Evolutionary conservation across 306 rosid species (phyloP).

Genomic region (Medicago lupulina): DNA sequence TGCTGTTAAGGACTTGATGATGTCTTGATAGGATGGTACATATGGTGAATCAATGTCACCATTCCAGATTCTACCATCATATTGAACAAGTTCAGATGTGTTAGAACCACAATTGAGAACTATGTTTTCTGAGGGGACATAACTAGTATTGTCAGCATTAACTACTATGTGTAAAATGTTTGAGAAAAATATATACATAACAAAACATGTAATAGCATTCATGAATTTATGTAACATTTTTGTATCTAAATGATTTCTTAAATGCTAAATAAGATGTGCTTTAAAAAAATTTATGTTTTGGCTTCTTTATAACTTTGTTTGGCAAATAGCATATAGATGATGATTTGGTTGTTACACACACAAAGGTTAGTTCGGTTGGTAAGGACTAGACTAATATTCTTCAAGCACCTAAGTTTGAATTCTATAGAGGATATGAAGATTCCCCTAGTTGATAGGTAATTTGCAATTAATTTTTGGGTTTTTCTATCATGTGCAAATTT

Average conservation of each 20-base stretch:
- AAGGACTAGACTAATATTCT: no score
- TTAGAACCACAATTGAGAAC: slow-evolving; percentile 47
- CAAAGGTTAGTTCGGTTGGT: no score
- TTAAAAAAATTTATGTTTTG: neutral
- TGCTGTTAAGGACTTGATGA: slow-evolving; percentile 8
- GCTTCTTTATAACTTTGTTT: neutral
- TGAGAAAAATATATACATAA: neutral
- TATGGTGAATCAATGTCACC: slow-evolving; percentile 45
- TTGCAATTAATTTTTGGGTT: neutral
- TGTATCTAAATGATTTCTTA: neutral
- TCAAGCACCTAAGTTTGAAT: no score
- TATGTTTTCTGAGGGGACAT: slow-evolving; percentile 44
- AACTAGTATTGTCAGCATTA: slow-evolving; percentile 26
- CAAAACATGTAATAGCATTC: slow-evolving; percentile 1
- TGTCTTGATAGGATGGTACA: slow-evolving; percentile 24
- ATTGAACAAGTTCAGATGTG: slow-evolving; percentile 14
- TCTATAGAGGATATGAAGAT: no score
- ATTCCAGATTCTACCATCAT: slow-evolving; percentile 47
- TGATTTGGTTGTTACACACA: no score
- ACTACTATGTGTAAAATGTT: slow-evolving; percentile 6
- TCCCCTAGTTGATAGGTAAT: no score
- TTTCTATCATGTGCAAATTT: no score
- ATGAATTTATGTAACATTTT: neutral
- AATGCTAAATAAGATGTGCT: neutral
- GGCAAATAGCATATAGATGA: no score